These are phyloP conservation scores for Neurospora intermedia DNA, from an alignment of 495 filamentous ascomycete species.

Conservation along the genomic window DNA sequence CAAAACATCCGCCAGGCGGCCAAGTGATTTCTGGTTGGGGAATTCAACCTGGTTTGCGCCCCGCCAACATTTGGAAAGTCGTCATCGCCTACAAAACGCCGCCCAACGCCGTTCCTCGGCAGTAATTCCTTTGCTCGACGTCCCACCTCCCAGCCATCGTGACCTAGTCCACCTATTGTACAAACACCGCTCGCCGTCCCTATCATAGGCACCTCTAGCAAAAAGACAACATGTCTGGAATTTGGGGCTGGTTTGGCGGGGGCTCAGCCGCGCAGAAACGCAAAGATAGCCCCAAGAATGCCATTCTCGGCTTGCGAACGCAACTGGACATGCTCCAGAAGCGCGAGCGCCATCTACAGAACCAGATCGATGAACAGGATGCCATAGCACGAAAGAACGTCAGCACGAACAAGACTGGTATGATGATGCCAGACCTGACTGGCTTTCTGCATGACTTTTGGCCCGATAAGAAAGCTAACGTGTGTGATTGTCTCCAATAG, in stretches of 20 bases:
- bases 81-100: conserved; percentile 17
- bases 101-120: neutral
- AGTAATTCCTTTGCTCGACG: neutral
- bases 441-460: neutral
- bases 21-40: neutral
- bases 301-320: conserved; percentile 76
- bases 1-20: neutral
- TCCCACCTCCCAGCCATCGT: neutral
- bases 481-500: conserved; percentile 34
- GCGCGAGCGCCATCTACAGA: conserved; percentile 81
- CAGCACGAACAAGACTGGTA: conserved; percentile 82
- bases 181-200: neutral
- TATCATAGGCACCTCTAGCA: neutral
- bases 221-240: conserved; percentile 37
- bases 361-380: conserved; percentile 90
- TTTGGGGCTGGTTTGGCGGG: conserved; percentile 85
- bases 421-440: conserved; percentile 24
- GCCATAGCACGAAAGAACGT: conserved; percentile 83
- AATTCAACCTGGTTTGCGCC: conserved; percentile 9
- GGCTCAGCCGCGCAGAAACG: conserved; percentile 60
- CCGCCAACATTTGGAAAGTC: conserved; percentile 19
- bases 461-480: conserved; percentile 6
- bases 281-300: conserved; percentile 93
- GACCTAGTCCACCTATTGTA: neutral
- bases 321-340: conserved; percentile 98